A percentile compares a stretch with the other conserved stretches of the same genome.
Evolutionary conservation across 495 filamentous ascomycete species (phyloP).

Genomic region (Talaromyces ruber): DNA sequence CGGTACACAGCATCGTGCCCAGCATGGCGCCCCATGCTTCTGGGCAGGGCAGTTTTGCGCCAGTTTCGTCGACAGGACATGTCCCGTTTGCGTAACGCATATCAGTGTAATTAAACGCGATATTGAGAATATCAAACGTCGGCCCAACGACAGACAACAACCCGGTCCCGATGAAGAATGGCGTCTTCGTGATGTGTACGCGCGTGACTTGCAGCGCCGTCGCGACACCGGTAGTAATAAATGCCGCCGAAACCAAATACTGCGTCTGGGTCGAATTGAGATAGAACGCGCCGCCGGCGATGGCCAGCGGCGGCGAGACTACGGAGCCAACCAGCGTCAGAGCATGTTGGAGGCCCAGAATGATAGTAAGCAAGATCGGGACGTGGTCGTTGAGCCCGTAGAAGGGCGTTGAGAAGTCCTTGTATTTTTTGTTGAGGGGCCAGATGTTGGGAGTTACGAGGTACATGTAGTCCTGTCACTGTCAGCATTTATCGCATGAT

Average conservation of each 20-base stretch:
- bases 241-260: constrained; percentile 75
- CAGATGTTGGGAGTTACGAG: constrained; percentile 64
- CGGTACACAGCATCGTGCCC: constrained; percentile 56
- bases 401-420: constrained; percentile 57
- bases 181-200: constrained; percentile 66
- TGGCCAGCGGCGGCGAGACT: constrained; percentile 66
- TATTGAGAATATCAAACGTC: constrained; percentile 72
- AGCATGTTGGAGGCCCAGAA: constrained; percentile 59
- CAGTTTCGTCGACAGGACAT: constrained; percentile 53
- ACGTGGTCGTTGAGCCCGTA: constrained; percentile 75
- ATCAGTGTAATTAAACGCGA: constrained; percentile 60
- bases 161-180: constrained; percentile 75
- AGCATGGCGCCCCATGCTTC: constrained; percentile 75
- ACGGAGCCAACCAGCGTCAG: constrained; percentile 49
- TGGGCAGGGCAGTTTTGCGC: constrained; percentile 63
- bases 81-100: constrained; percentile 76
- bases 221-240: constrained; percentile 73
- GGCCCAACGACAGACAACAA: constrained; percentile 77
- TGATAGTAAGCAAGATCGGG: constrained; percentile 64
- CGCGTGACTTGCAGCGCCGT: constrained; percentile 75
- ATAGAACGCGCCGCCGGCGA: constrained; percentile 61
- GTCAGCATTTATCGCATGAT: no score
- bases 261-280: constrained; percentile 47
- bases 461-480: constrained; percentile 55
- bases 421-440: constrained; percentile 60